Evolutionary conservation across 2,329 filamentous ascomycete genomes (phyloP).

Genomic region (Botrytis deweyae): DNA sequence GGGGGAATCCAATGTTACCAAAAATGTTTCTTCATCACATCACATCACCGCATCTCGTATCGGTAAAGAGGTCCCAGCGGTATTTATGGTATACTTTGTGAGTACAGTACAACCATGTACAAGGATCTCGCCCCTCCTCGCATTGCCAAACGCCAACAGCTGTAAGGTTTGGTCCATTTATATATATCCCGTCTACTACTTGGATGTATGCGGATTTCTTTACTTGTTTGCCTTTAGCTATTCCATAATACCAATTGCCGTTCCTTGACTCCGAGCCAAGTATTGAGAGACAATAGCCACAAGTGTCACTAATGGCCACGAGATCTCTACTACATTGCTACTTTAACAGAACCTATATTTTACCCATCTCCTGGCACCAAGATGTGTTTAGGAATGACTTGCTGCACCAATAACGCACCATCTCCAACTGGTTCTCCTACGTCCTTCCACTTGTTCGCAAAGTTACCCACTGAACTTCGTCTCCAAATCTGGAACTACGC

Average conservation of each 20-base stretch:
- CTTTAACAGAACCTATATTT: background rate
- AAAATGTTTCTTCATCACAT: constrained; percentile 8
- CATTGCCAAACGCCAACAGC: constrained; percentile 14
- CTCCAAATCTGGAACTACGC: constrained; percentile 16
- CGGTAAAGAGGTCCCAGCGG: background rate
- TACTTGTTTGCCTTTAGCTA: background rate
- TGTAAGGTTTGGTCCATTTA: background rate
- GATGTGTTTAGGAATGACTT: constrained; percentile 13
- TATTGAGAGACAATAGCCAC: background rate
- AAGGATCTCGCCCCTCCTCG: constrained; percentile 4
- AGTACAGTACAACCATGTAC: constrained; percentile 10
- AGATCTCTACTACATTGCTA: background rate
- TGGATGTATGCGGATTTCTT: background rate
- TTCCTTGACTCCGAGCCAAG: background rate
- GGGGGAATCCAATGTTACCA: background rate
- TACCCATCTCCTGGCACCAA: background rate
- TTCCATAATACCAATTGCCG: background rate
- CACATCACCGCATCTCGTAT: constrained; percentile 8
- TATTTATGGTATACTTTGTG: constrained; percentile 4
- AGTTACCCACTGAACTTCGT: constrained; percentile 11
- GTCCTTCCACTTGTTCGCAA: constrained; percentile 12
- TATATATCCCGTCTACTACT: background rate
- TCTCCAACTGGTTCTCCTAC: background rate
- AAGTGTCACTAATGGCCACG: background rate
- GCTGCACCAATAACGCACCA: background rate